Evolutionary conservation across 768 basidiomycete species (phyloP), one percentile per base, ranked within the genome.

Genomic region (Pisolithus tinctorius): DNA sequence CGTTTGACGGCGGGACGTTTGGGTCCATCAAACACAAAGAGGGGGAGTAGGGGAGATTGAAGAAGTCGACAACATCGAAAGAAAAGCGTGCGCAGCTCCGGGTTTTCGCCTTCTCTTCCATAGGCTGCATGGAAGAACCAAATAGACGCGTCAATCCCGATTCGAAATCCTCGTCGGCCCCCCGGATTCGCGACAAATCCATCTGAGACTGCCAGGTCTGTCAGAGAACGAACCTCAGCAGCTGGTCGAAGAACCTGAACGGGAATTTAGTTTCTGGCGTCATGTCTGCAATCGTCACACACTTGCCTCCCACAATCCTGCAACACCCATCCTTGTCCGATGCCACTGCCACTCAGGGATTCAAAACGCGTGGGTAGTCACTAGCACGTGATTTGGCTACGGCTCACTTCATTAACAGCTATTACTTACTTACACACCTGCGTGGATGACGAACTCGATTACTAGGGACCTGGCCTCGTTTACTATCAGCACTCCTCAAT

Each of bases 1-100:
- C 88, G 78, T 70, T 96, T 96, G 56, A 86, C 66, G 20, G 80
- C 78, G 3, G 93, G 93, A 54, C 93, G 79, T 54, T 83, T 79
- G 0, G 88, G 88, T 0, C 93, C 93, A 67, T 96, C 92, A 62
- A 95, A 96, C 4, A 95, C 88, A 64, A 95, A 94, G 11, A 96
- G 76, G 0, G 91, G 91, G 10, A 93, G 76, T 56, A 95, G 82
- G 0, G 93, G 91, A 5, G 83, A 76, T 50, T 76, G 79, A 66
- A 89, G 80, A 3, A 96, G 77, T 23, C 80, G 81, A 37, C 84
- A 82, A 65, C 90, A 91, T 42, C 88, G 86, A 67, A 92, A 94
- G 72, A 93, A 86, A 6, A 88, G 71, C 0, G 88, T 93, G 26
- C 91, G 74, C 8, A 93, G 74, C 49, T 90, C 87, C 7, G 92